A percentile compares a stretch with the other conserved stretches of the same genome.
These are phyloP conservation scores for Circinella minor DNA, from an alignment of 371 early-diverging fungal species.

Conservation along the genomic window DNA sequence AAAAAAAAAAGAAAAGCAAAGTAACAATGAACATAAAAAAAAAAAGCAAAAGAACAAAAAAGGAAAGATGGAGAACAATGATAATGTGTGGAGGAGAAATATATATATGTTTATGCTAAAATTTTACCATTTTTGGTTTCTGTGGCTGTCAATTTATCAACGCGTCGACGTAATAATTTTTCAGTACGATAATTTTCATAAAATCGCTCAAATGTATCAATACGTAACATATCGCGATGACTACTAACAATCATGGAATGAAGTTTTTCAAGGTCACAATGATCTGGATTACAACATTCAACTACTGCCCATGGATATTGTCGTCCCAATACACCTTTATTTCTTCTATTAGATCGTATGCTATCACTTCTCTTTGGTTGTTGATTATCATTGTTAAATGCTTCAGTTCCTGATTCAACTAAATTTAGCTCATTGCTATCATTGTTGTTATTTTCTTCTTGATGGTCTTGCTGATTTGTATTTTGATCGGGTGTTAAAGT, in stretches of 20 bases:
- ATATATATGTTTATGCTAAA: neutral
- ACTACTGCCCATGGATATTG: slow-evolving; percentile 98
- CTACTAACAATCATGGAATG: slow-evolving; percentile 55
- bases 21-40: too few species aligned
- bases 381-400: neutral
- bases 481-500: slow-evolving; percentile 2
- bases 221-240: slow-evolving; percentile 83
- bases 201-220: slow-evolving; percentile 82
- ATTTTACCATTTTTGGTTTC: neutral
- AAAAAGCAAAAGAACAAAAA: too few species aligned
- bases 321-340: slow-evolving; percentile 65
- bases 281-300: slow-evolving; percentile 80
- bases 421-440: slow-evolving; percentile 35
- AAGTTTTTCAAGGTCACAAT: slow-evolving; percentile 80
- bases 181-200: slow-evolving; percentile 92
- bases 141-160: slow-evolving; percentile 20
- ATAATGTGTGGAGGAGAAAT: neutral
- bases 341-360: neutral
- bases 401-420: neutral
- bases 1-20: too few species aligned
- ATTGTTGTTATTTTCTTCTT: slow-evolving; percentile 53
- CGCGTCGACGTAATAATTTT: slow-evolving; percentile 60
- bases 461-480: neutral
- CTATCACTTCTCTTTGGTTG: neutral
- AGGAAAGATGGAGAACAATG: too few species aligned